Conservation (phyloP, 2,329 filamentous ascomycete genomes). For the Fulvia fulva region DNA sequence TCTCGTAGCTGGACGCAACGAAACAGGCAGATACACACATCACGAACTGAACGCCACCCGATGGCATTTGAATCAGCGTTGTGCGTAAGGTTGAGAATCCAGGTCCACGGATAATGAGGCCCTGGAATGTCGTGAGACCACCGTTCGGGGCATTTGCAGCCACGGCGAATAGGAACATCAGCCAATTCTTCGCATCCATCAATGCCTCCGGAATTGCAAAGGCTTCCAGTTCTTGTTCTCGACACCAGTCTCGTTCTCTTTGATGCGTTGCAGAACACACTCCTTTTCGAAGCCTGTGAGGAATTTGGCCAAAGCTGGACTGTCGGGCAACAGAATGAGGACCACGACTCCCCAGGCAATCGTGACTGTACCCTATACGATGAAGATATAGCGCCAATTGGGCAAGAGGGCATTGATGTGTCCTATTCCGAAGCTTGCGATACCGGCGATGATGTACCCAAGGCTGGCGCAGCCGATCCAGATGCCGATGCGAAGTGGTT, state of each 20-base stretch:
- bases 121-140: constrained; percentile 57
- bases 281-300: constrained; percentile 54
- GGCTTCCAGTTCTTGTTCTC: constrained; percentile 46
- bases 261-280: constrained; percentile 53
- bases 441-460: not conserved
- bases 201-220: constrained; percentile 53
- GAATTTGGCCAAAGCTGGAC: constrained; percentile 57
- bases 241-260: constrained; percentile 41
- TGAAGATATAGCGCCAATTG: constrained; percentile 24
- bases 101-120: constrained; percentile 55
- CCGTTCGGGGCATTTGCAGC: constrained; percentile 50
- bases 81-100: constrained; percentile 55
- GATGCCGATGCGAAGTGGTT: constrained; percentile 25
- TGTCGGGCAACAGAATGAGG: constrained; percentile 61
- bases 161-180: not conserved
- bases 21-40: too few species aligned
- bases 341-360: constrained; percentile 51
- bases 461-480: constrained; percentile 15
- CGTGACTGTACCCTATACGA: constrained; percentile 42
- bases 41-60: too few species aligned
- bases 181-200: constrained; percentile 51
- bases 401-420: too few species aligned
- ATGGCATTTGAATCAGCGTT: constrained; percentile 59
- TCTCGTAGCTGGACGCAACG: too few species aligned
- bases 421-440: too few species aligned